A percentile compares a stretch with the other conserved stretches of the same genome.
Evolutionary conservation across 176 grass and related monocot genomes (phyloP).

Genomic region (sorghum (Sorghum bicolor)): DNA sequence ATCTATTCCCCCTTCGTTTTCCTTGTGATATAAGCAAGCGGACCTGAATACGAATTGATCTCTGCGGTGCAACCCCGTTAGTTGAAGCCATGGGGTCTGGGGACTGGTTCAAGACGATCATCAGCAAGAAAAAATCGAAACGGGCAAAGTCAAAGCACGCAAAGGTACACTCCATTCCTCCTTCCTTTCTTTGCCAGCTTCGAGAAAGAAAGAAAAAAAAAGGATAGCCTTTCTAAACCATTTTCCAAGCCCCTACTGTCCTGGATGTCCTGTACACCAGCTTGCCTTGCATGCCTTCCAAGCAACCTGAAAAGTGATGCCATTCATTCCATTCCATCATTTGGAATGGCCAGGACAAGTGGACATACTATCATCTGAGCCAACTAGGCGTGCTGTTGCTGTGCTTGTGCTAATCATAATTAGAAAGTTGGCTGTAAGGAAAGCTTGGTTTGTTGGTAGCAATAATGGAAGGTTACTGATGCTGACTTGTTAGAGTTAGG

Average conservation of each 20-base stretch:
- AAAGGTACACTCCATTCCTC: slow-evolving; percentile 42
- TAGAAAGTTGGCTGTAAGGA: slow-evolving; percentile 18
- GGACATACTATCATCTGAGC: slow-evolving; percentile 16
- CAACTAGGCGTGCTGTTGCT: slow-evolving; percentile 22
- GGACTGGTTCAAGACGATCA: slow-evolving; percentile 90
- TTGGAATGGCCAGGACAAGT: slow-evolving; percentile 19
- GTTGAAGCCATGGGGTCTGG: slow-evolving; percentile 76
- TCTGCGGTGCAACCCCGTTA: slow-evolving; percentile 5
- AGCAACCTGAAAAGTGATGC: slow-evolving; percentile 45
- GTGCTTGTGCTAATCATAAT: slow-evolving; percentile 28
- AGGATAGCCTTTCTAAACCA: neutral
- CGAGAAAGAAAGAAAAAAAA: neutral
- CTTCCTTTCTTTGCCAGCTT: neutral
- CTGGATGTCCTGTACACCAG: slow-evolving; percentile 18
- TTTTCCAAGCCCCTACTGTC: neutral
- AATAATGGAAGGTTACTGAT: slow-evolving; percentile 23
- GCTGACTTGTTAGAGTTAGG: slow-evolving; percentile 24
- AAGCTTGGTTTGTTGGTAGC: slow-evolving; percentile 31
- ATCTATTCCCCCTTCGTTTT: slow-evolving; percentile 1
- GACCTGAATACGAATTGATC: slow-evolving; percentile 25
- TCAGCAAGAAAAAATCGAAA: slow-evolving; percentile 78
- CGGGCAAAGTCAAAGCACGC: slow-evolving; percentile 50
- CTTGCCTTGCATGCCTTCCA: slow-evolving; percentile 41
- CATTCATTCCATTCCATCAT: slow-evolving; percentile 37
- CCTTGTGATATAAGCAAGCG: slow-evolving; percentile 24